These are phyloP conservation scores for Triticum timopheevii DNA, from an alignment of 176 grass and related monocot species.

Conservation along the genomic window DNA sequence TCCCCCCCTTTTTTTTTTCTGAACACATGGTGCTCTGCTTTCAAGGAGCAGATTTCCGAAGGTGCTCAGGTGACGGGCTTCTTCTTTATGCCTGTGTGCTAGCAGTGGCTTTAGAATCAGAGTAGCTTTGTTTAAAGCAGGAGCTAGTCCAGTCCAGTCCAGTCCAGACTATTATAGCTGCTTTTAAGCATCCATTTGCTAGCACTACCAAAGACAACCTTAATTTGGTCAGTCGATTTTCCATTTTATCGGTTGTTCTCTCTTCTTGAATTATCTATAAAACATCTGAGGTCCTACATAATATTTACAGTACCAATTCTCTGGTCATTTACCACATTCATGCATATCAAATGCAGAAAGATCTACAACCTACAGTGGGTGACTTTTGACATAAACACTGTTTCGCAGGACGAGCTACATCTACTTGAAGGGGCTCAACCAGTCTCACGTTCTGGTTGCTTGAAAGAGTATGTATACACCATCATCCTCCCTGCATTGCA, in stretches of 20 bases:
- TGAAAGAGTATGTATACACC: slow-evolving; percentile 79
- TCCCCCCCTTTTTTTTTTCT: not conserved
- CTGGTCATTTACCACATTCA: not conserved
- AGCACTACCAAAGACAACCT: not conserved
- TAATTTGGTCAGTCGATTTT: not conserved
- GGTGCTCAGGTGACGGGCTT: not conserved
- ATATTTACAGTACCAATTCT: not conserved
- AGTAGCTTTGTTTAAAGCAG: not conserved
- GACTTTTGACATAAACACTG: not conserved
- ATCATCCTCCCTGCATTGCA: not conserved
- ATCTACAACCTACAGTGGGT: not conserved
- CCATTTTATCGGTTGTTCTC: too few relatives aligned
- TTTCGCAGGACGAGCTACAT: slow-evolving; percentile 79
- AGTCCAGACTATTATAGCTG: not conserved
- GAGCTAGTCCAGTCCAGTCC: not conserved
- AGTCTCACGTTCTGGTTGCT: slow-evolving; percentile 73
- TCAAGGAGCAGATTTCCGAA: slow-evolving; percentile 31
- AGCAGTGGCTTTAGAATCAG: not conserved
- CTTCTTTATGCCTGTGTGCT: not conserved
- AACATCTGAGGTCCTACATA: not conserved
- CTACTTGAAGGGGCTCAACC: slow-evolving; percentile 82
- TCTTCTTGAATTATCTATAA: too few relatives aligned
- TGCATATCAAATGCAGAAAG: not conserved
- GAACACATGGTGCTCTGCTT: slow-evolving; percentile 25
- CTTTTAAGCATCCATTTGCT: not conserved